Evolutionary conservation across 768 basidiomycete species (phyloP).

Genomic region (Suillus subluteus): DNA sequence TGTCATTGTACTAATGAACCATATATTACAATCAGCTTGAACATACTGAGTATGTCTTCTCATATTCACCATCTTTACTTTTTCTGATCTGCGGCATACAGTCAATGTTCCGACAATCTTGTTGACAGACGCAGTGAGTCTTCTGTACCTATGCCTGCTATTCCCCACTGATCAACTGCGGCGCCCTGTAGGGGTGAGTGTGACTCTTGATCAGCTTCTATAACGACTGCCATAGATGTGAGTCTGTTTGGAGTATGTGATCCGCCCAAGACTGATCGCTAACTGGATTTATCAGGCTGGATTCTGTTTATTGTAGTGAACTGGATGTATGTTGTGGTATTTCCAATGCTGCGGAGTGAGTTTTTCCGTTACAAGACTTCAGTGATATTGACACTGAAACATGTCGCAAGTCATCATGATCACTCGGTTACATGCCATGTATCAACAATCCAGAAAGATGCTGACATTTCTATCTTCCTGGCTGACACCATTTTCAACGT

Average conservation of each 20-base stretch:
- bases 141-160: neutral
- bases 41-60: neutral
- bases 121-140: neutral
- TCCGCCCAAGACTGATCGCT: neutral
- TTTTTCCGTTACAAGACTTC: neutral
- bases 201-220: neutral
- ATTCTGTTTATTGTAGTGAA: neutral
- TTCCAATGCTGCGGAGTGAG: neutral
- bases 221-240: neutral
- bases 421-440: neutral
- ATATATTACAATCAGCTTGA: neutral
- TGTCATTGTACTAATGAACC: neutral
- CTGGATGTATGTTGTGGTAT: neutral
- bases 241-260: neutral
- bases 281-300: neutral
- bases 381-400: neutral
- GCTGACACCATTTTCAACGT: neutral
- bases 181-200: neutral
- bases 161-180: neutral
- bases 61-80: neutral
- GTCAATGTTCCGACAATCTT: slow-evolving; percentile 1
- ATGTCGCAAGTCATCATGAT: neutral
- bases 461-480: neutral
- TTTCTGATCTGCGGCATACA: neutral
- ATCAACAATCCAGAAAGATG: neutral